Percentiles rank a stretch among this genome's conserved stretches.
phyloP scores from a whole-genome alignment of 2,329 filamentous ascomycete genomes.

The Botrytis hyacinthi region DNA sequence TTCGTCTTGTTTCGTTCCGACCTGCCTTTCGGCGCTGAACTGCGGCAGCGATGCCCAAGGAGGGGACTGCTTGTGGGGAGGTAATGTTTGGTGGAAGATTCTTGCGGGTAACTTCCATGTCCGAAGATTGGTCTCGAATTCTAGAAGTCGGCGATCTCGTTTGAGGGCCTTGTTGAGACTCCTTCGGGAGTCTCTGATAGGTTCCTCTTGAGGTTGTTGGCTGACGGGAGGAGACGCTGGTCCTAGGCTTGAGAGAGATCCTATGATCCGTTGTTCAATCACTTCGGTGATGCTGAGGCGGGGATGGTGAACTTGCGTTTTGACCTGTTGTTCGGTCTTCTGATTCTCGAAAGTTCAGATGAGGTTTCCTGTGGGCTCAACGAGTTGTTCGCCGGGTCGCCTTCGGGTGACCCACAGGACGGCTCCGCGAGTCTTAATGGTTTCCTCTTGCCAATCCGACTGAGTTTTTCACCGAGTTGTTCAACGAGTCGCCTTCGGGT shows the following conservation, averaged over 20 bases:
- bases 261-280: conserved; percentile 17
- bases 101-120: conserved; percentile 7
- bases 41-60: conserved; percentile 10
- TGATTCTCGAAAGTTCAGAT: not conserved
- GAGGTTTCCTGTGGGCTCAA: conserved; percentile 8
- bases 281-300: conserved; percentile 16
- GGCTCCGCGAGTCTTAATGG: not conserved
- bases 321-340: conserved; percentile 17
- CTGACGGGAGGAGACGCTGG: not conserved
- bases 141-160: not conserved
- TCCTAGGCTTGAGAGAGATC: conserved; percentile 7
- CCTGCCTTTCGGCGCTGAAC: not conserved
- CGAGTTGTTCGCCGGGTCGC: not conserved
- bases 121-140: conserved; percentile 5
- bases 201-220: not conserved
- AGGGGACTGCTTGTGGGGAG: conserved; percentile 3
- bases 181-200: conserved; percentile 12
- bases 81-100: conserved; percentile 11
- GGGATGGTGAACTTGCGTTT: conserved; percentile 17
- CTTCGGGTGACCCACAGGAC: not conserved
- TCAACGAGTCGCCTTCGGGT: not conserved
- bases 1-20: conserved; percentile 16
- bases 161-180: conserved; percentile 13
- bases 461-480: not conserved
- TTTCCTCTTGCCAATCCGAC: conserved; percentile 3